Evolutionary conservation across 495 filamentous ascomycete genomes (phyloP).

Genomic region (Viridothelium virens): DNA sequence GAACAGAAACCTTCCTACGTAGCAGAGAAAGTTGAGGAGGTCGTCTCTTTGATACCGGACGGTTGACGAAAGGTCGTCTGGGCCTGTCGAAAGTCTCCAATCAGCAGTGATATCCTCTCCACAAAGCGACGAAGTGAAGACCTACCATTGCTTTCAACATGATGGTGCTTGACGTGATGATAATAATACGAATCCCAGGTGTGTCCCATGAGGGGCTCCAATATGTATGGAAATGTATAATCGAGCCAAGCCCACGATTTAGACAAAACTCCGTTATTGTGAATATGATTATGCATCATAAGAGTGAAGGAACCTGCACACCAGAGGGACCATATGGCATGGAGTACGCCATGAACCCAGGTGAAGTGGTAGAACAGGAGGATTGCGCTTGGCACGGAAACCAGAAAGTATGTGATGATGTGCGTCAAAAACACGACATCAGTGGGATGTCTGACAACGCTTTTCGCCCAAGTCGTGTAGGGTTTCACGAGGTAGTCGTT

Average conservation of each 20-base stretch:
- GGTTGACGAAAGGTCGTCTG: constrained; percentile 65
- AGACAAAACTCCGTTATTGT: constrained; percentile 51
- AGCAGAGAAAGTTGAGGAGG: constrained; percentile 53
- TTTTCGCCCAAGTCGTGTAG: constrained; percentile 48
- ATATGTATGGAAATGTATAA: constrained; percentile 58
- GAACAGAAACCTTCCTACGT: constrained; percentile 63
- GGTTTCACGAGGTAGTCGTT: constrained; percentile 46
- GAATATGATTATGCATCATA: constrained; percentile 78
- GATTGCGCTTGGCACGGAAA: constrained; percentile 58
- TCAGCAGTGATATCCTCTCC: background rate
- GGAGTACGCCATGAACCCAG: constrained; percentile 55
- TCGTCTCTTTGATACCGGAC: constrained; percentile 69
- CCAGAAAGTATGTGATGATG: constrained; percentile 60
- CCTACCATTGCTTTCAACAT: constrained; percentile 64
- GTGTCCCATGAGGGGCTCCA: constrained; percentile 69
- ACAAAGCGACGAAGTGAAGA: background rate
- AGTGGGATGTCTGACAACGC: constrained; percentile 50
- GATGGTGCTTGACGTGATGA: constrained; percentile 79
- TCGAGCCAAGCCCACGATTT: constrained; percentile 44
- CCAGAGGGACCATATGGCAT: constrained; percentile 53
- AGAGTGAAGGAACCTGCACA: constrained; percentile 68
- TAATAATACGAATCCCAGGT: constrained; percentile 81
- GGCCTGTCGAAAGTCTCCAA: constrained; percentile 31
- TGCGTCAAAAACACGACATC: constrained; percentile 75
- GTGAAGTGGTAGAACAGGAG: constrained; percentile 57